phyloP scores from a whole-genome alignment of 2,329 filamentous ascomycete genomes.

The Colletotrichum coccodes region DNA sequence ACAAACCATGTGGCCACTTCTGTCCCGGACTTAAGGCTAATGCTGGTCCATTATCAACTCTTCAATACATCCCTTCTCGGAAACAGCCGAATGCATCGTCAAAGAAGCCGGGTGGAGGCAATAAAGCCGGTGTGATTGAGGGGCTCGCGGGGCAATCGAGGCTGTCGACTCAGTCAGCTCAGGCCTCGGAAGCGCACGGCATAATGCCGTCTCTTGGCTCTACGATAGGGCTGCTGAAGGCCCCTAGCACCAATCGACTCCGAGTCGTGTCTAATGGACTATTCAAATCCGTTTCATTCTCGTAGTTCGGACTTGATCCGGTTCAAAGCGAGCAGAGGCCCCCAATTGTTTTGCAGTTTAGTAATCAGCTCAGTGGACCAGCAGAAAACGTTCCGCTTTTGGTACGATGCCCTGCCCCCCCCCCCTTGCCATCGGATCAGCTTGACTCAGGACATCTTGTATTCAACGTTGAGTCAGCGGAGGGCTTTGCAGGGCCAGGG shows the following conservation, averaged over 20 bases:
- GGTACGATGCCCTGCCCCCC: too few relatives aligned
- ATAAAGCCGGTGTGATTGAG: too few relatives aligned
- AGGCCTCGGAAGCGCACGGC: neutral
- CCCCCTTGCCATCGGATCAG: too few relatives aligned
- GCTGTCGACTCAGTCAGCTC: neutral
- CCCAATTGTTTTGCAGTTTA: too few relatives aligned
- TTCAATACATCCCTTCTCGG: neutral
- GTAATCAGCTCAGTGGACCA: too few relatives aligned
- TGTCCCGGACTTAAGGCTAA: neutral
- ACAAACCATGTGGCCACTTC: neutral
- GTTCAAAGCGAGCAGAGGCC: too few relatives aligned
- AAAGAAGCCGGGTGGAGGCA: neutral
- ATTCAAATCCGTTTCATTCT: neutral
- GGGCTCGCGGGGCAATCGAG: neutral
- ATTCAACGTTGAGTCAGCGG: too few relatives aligned
- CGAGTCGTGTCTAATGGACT: neutral
- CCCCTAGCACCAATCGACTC: neutral
- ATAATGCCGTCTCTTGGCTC: neutral
- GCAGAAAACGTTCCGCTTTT: too few relatives aligned
- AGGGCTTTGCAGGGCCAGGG: too few relatives aligned
- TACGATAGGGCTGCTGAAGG: neutral
- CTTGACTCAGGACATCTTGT: too few relatives aligned
- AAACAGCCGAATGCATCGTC: neutral
- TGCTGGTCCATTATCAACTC: too few relatives aligned
- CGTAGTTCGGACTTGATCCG: accelerated